Evolutionary conservation across 768 basidiomycete genomes (phyloP).

Genomic region (Podaxis rugospora): DNA sequence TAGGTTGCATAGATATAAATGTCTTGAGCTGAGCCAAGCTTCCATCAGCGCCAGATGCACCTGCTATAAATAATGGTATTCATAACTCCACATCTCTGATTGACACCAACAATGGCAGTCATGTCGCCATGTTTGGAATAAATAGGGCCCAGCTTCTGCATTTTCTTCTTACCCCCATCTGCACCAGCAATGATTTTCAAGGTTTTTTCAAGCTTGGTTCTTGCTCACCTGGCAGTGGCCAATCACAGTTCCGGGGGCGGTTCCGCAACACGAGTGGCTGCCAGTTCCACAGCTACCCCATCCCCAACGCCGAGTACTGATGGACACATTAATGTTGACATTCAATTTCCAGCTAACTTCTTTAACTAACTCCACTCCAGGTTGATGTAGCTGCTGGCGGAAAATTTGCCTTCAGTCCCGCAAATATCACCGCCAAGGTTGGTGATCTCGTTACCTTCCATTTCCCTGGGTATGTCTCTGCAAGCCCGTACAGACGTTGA

Average conservation of each 20-base stretch:
- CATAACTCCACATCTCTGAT: too few relatives aligned
- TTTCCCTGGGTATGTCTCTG: conserved; percentile 38
- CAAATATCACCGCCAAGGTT: conserved; percentile 42
- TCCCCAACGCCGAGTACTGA: conserved; percentile 33
- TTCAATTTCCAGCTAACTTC: neutral
- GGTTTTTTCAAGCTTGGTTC: neutral
- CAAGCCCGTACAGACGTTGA: conserved; percentile 19
- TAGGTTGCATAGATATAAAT: too few relatives aligned
- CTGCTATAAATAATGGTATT: too few relatives aligned
- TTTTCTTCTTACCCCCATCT: neutral
- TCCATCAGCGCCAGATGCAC: too few relatives aligned
- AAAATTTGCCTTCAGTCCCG: conserved; percentile 38
- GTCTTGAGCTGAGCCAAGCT: too few relatives aligned
- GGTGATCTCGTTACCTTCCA: conserved; percentile 48
- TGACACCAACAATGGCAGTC: neutral
- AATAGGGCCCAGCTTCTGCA: neutral
- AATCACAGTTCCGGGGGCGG: conserved; percentile 28
- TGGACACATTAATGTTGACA: conserved; percentile 32
- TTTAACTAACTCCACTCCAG: conserved; percentile 19
- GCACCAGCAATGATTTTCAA: neutral
- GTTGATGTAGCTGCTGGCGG: conserved; percentile 38
- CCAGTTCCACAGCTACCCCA: conserved; percentile 26
- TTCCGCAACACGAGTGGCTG: conserved; percentile 15
- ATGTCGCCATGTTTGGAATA: neutral
- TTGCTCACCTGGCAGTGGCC: conserved; percentile 26